phyloP scores from a whole-genome alignment of 2,329 filamentous ascomycete genomes.

The Ophiostoma quercus region DNA sequence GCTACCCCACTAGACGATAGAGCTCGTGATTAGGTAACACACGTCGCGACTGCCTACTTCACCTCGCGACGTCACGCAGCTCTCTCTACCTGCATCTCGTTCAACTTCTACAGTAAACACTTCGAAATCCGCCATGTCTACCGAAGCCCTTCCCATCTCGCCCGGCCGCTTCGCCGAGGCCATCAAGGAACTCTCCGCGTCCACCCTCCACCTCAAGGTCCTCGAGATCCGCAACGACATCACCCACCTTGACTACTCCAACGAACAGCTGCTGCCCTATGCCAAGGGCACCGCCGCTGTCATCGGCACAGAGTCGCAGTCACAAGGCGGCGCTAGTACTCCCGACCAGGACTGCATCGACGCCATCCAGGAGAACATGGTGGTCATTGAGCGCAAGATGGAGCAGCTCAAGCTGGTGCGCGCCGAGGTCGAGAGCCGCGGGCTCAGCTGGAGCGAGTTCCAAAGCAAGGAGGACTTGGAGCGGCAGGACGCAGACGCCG shows the following conservation, averaged over 20 bases:
- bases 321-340: conserved; percentile 23
- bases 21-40: conserved; percentile 7
- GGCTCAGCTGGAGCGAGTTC: conserved; percentile 54
- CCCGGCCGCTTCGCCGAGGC: conserved; percentile 61
- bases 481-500: conserved; percentile 22
- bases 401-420: conserved; percentile 60
- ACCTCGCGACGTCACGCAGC: background rate
- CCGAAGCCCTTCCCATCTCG: conserved; percentile 56
- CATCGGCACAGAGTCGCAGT: conserved; percentile 27
- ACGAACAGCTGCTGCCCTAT: conserved; percentile 65
- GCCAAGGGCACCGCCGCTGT: conserved; percentile 47
- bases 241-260: conserved; percentile 67
- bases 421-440: conserved; percentile 57
- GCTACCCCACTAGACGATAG: conserved; percentile 18
- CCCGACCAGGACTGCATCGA: conserved; percentile 68
- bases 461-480: conserved; percentile 41
- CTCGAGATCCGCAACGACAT: conserved; percentile 72
- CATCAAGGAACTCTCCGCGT: conserved; percentile 60
- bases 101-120: background rate
- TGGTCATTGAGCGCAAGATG: conserved; percentile 62
- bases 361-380: conserved; percentile 66
- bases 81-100: background rate
- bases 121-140: background rate
- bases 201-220: conserved; percentile 66
- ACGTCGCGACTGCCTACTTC: background rate